Conservation (phyloP, 2,329 filamentous ascomycete genomes). For the Fusarium cyanostomum region DNA sequence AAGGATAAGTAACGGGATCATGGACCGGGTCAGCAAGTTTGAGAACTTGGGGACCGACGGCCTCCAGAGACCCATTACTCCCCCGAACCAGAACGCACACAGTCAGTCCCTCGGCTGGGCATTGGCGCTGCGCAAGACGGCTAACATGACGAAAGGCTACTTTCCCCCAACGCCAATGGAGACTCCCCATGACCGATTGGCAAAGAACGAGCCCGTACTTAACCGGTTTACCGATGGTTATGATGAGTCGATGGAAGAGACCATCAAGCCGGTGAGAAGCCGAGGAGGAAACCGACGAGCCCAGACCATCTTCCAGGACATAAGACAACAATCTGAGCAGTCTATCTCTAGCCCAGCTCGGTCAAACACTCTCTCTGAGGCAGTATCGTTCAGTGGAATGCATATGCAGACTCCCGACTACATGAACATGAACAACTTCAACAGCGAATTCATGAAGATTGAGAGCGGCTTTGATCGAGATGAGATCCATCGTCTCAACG, state of each 20-base stretch:
- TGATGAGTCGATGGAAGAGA: slow-evolving; percentile 74
- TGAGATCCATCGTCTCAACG: slow-evolving; percentile 50
- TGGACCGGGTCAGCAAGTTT: slow-evolving; percentile 68
- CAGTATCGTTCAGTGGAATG: slow-evolving; percentile 57
- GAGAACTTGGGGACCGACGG: slow-evolving; percentile 61
- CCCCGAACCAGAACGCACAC: slow-evolving; percentile 66
- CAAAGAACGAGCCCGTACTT: slow-evolving; percentile 54
- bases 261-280: slow-evolving; percentile 64
- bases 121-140: slow-evolving; percentile 13
- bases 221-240: slow-evolving; percentile 68
- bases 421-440: slow-evolving; percentile 62
- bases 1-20: slow-evolving; percentile 69
- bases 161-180: slow-evolving; percentile 74
- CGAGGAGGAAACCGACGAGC: slow-evolving; percentile 54
- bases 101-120: slow-evolving; percentile 56
- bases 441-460: slow-evolving; percentile 55
- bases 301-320: slow-evolving; percentile 66
- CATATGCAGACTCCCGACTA: slow-evolving; percentile 66
- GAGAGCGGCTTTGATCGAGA: slow-evolving; percentile 48
- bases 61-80: slow-evolving; percentile 67
- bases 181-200: slow-evolving; percentile 63
- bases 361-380: slow-evolving; percentile 59
- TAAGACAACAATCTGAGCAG: slow-evolving; percentile 65
- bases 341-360: slow-evolving; percentile 65
- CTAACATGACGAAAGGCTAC: slow-evolving; percentile 57